Conservation (phyloP, 2,329 filamentous ascomycete species). For the Apiospora marii region DNA sequence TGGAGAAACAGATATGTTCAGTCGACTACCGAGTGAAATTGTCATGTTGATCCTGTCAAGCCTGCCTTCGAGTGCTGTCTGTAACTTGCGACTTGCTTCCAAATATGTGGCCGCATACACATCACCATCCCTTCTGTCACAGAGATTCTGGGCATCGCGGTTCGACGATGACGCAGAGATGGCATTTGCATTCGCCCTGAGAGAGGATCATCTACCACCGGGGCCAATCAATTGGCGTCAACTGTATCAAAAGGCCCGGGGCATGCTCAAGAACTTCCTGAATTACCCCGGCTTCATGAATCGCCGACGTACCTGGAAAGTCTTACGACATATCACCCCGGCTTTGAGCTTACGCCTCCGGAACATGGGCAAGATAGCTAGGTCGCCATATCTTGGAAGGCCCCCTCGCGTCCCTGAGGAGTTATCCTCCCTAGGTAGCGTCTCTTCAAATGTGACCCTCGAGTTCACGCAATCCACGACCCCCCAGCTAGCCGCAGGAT, state of each 20-base stretch:
- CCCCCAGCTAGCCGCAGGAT: constrained; percentile 27
- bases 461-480: constrained; percentile 11
- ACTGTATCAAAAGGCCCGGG: constrained; percentile 31
- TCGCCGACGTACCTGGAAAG: constrained; percentile 32
- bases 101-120: constrained; percentile 30
- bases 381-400: constrained; percentile 23
- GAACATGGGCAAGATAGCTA: constrained; percentile 28
- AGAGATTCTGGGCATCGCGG: constrained; percentile 35
- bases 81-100: constrained; percentile 32
- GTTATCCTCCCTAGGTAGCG: constrained; percentile 1
- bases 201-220: constrained; percentile 26
- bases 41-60: constrained; percentile 31
- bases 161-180: constrained; percentile 32
- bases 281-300: constrained; percentile 33
- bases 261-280: constrained; percentile 29
- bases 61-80: constrained; percentile 31
- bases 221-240: constrained; percentile 32
- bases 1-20: constrained; percentile 29
- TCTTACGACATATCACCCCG: constrained; percentile 29
- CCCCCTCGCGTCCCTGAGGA: neutral
- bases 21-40: constrained; percentile 33
- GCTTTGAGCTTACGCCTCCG: constrained; percentile 30
- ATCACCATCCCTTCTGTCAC: constrained; percentile 29
- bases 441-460: constrained; percentile 24
- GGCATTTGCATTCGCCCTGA: constrained; percentile 34